Base-by-base conservation (phyloP, 768 basidiomycete genomes). In the Nevesoporus exiguus region DNA sequence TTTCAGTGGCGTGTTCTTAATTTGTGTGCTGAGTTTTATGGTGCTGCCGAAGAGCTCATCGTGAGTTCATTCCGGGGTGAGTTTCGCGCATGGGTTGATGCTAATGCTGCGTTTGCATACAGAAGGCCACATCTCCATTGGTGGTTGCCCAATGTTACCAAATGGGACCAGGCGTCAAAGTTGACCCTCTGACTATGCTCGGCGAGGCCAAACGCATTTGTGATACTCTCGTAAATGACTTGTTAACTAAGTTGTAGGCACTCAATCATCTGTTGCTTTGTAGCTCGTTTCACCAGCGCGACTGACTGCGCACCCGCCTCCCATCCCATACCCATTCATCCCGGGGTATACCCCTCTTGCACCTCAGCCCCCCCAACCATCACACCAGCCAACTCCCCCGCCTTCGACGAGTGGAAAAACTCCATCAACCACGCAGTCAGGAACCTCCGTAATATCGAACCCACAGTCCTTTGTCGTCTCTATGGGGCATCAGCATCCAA, bases 1-100 rank as follows among this genome's bases (percentile, higher is more conserved):
- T 91, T 91, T 63, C 89, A 91, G 66, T 91, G 89, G 89, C 82
- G 88, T 50, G 82, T 90, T 37, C 68, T 91, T 53, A 89, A 89
- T 63, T 73, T 92, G 37, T 92, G 89, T 68, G 84, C 87, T 1
- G 90, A 92, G 66, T 92, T 92, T 66, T 92, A 92, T 71, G 85
- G 83, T 25, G 89, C 89, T 7, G 89, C 89, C 17, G 89, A 90
- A 69, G 89, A 92, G 69, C 80, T 92, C 43, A 79, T 92, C 54
- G 89, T 91, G 69, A 69, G 86, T 81, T 57, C 33, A 27, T 37
- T 46, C 43, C 25, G 34, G 50, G 42, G 55, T 52, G 54, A 47
- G 59, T 49, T 33, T 42, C 9, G 51, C 33, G 34, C 27, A 9
- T 30, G 39, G 37, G 47, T 57, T 25, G 51, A 24, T 46, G 39